Conservation (phyloP, 352 stramenopile genomes). For the Globisporangium nunn region DNA sequence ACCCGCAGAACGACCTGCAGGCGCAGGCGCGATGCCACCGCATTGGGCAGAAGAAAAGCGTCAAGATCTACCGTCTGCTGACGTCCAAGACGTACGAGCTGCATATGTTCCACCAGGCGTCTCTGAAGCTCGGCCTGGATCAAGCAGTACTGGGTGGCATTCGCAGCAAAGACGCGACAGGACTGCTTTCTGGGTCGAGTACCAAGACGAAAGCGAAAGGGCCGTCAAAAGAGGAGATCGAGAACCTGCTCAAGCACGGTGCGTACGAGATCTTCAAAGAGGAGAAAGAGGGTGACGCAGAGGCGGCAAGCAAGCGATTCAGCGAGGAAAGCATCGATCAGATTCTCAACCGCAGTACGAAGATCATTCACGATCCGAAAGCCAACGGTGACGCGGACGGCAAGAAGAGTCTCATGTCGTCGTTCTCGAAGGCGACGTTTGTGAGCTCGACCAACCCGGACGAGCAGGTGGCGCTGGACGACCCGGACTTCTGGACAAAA, state of each 20-base stretch:
- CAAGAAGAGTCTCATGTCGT: constrained; percentile 80
- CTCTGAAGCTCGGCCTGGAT: constrained; percentile 89
- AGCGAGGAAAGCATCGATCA: constrained; percentile 97
- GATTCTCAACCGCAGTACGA: constrained; percentile 92
- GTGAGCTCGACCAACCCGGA: constrained; percentile 83
- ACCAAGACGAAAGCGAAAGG: constrained; percentile 38
- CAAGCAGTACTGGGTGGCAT: constrained; percentile 89
- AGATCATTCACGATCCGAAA: constrained; percentile 83
- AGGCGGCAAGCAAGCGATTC: constrained; percentile 94
- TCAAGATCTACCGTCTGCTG: constrained; percentile 91
- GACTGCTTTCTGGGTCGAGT: constrained; percentile 5
- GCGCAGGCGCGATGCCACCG: constrained; percentile 89
- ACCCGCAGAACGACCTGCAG: constrained; percentile 94
- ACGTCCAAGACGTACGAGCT: constrained; percentile 91
- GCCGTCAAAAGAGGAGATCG: constrained; percentile 88
- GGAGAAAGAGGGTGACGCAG: constrained; percentile 83
- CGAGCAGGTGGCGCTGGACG: constrained; percentile 87
- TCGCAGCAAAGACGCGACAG: constrained; percentile 48
- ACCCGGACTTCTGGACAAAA: constrained; percentile 94
- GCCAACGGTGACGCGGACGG: constrained; percentile 29
- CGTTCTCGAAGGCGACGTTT: constrained; percentile 92
- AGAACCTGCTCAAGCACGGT: constrained; percentile 90
- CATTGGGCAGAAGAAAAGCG: constrained; percentile 91
- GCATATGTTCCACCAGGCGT: constrained; percentile 92
- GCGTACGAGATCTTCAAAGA: constrained; percentile 94